Base-by-base conservation (phyloP, 2,329 filamentous ascomycete genomes). In the Pseudopithomyces chartarum region DNA sequence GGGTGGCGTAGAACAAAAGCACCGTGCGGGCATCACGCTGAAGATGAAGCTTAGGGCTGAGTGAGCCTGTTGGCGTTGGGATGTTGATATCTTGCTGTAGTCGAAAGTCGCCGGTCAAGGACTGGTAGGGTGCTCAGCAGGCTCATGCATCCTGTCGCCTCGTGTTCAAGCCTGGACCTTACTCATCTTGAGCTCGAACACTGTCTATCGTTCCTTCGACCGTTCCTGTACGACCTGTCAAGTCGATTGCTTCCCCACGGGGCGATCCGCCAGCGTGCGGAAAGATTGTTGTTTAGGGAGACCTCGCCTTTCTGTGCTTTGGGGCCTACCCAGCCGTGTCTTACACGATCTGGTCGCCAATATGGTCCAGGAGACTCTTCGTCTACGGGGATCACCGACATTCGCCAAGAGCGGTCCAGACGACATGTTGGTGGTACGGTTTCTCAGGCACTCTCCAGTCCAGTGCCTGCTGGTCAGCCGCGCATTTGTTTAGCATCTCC, bases 371-470 rank as follows among this genome's bases (percentile, higher is more conserved):
- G 34, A 48, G 34, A 55, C 38, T 55, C 46, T 55, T 40, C 33
- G 46, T 38, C 53, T n/a, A 20, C 45, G 54, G 57, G 38, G 45
- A 32, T 57, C 52, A 52, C 59, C 47, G 54, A 46, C 42, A 23
- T 33, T 6, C 34, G 56, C 52, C 49, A 53, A 34, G 61, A 36
- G 44, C 49, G 38, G 33, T 51, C 54, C 22, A 53, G 44, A 47
- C 42, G 26, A 38, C 29, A n/a, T 34, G 46, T 46, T 45, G 53
- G 60, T 62, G 45, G 52, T 40, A 59, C 57, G 52, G 49, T 39
- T 40, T 15, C 45, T 11, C 33, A 22, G 22, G 11, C 13, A 10
- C 46, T 8, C 22, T 29, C 33, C 38, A 47, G 38, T 22, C 17
- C 51, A 19, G n/a, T 45, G 17, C n/a, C 36, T 12, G 26, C 32